Base-by-base conservation (phyloP, 1,139 yeast genomes). In the Groenewaldozyma auringiensis region DNA sequence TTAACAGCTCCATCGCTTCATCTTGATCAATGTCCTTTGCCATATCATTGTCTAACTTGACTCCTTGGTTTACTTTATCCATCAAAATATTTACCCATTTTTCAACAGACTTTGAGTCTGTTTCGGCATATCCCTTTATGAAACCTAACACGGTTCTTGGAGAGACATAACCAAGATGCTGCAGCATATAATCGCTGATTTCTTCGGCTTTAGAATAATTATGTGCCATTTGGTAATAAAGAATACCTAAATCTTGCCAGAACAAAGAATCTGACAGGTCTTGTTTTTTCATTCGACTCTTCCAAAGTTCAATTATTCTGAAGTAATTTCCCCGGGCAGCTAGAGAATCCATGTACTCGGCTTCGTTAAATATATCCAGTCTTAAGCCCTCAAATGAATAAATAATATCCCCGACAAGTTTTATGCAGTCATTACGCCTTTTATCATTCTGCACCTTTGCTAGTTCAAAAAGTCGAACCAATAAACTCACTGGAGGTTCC, bases 361-460 rank as follows among this genome's bases (percentile, higher is more conserved):
- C 62, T 45, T 65, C 69, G 43, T 65, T 65, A 44, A 61, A 55
- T 2, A 68, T 66, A 47, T 64, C 69, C 41, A 65, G 52, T 35
- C 69, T 52, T 13, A 60, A 63, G 8, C 47, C 46, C 25, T 55
- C 56, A 25, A 54, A 59, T 2, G 62, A 50, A 47, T 65, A 65
- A 2, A 65, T 53, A 9, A 56, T 45, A 45, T 60, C 62, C 0
- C 63, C 63, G 2, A 56, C 61, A 2, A 48, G 49, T 38, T 52
- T 58, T 16, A 64, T 43, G 40, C 55, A 47, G 13, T 48, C 29
- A 8, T 46, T 48, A 14, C 60, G 47, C 2, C 50, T 40, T 3
- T 44, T 46, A 13, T 44, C 37, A 6, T 47, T 49, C 20, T 56
- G 57, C 2, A 42, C 42, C 41, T 62, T 62, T 3, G 66, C 66